phyloP scores from a whole-genome alignment of 2,329 filamentous ascomycete genomes.

The Xylaria polymorpha region DNA sequence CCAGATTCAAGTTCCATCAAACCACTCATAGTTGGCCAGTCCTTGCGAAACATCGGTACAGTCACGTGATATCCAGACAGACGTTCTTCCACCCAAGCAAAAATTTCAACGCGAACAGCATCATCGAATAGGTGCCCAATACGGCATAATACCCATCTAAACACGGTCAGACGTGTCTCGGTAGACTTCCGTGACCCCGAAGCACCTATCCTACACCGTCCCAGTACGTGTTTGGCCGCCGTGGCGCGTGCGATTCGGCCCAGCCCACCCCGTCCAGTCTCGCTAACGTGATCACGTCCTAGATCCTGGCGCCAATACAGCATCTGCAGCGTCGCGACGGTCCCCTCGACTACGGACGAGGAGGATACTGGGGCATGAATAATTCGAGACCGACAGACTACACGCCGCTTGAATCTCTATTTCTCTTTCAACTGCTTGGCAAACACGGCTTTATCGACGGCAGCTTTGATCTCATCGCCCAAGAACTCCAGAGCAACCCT shows the following conservation, averaged over 20 bases:
- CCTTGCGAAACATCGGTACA: slow-evolving; percentile 19
- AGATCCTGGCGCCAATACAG: slow-evolving; percentile 67
- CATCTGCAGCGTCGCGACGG: slow-evolving; percentile 63
- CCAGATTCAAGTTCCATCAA: slow-evolving; percentile 29
- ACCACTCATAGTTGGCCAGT: slow-evolving; percentile 23
- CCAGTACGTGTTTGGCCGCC: slow-evolving; percentile 46
- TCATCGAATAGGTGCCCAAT: slow-evolving; percentile 44
- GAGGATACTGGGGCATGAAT: slow-evolving; percentile 67
- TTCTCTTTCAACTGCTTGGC: slow-evolving; percentile 84
- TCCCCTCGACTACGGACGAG: slow-evolving; percentile 68
- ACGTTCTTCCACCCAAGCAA: slow-evolving; percentile 43
- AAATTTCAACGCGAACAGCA: slow-evolving; percentile 47
- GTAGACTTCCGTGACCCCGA: slow-evolving; percentile 37
- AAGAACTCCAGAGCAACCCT: slow-evolving; percentile 77
- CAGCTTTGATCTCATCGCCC: slow-evolving; percentile 78
- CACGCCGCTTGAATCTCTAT: slow-evolving; percentile 85
- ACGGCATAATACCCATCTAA: slow-evolving; percentile 43
- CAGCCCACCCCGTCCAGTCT: slow-evolving; percentile 17
- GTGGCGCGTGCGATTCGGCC: slow-evolving; percentile 21
- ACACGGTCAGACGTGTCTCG: slow-evolving; percentile 45
- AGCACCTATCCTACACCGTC: slow-evolving; percentile 21
- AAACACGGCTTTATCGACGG: slow-evolving; percentile 72
- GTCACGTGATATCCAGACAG: slow-evolving; percentile 48
- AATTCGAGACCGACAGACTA: slow-evolving; percentile 68
- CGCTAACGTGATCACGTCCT: slow-evolving; percentile 46